Conservation (phyloP, 2,329 filamentous ascomycete genomes). For the Kalmusia sp. region DNA sequence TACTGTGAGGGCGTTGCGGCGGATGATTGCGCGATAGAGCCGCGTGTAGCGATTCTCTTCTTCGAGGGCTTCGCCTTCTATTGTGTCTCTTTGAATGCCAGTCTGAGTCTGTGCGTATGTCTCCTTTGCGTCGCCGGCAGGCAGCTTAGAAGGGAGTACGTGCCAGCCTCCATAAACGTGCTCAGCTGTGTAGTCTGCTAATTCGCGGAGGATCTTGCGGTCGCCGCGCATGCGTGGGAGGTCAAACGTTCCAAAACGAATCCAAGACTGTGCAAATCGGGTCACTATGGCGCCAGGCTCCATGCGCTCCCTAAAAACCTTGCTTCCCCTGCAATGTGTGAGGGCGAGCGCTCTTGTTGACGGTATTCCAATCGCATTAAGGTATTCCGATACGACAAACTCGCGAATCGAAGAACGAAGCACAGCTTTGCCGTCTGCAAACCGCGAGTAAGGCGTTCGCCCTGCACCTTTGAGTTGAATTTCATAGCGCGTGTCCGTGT, state of each 20-base stretch:
- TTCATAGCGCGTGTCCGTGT: slow-evolving; percentile 78
- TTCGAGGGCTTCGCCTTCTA: slow-evolving; percentile 71
- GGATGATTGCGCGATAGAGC: slow-evolving; percentile 85
- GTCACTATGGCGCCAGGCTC: slow-evolving; percentile 94
- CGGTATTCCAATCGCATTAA: slow-evolving; percentile 85
- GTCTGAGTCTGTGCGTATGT: slow-evolving; percentile 48
- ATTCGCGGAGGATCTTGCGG: slow-evolving; percentile 71
- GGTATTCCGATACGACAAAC: slow-evolving; percentile 88
- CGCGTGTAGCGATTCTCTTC: slow-evolving; percentile 87
- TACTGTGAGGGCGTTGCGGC: slow-evolving; percentile 85
- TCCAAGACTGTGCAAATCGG: slow-evolving; percentile 89
- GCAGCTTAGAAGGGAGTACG: slow-evolving; percentile 69
- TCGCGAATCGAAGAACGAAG: slow-evolving; percentile 91
- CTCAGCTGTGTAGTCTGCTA: slow-evolving; percentile 85
- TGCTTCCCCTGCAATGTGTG: slow-evolving; percentile 62
- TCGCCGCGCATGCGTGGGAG: slow-evolving; percentile 85
- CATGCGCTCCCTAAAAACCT: slow-evolving; percentile 77
- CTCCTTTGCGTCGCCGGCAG: slow-evolving; percentile 58
- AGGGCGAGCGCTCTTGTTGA: slow-evolving; percentile 86
- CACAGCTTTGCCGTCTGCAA: slow-evolving; percentile 95
- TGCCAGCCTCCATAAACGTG: slow-evolving; percentile 90
- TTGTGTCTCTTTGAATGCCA: slow-evolving; percentile 62
- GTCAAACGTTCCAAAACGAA: slow-evolving; percentile 95
- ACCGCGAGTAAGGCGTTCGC: slow-evolving; percentile 91
- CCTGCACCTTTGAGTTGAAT: slow-evolving; percentile 95